Percentiles rank a stretch among this genome's conserved stretches.
These are phyloP conservation scores for Kluyveromyces dobzhanskii DNA, from an alignment of 805 yeast species.

Conservation along the genomic window DNA sequence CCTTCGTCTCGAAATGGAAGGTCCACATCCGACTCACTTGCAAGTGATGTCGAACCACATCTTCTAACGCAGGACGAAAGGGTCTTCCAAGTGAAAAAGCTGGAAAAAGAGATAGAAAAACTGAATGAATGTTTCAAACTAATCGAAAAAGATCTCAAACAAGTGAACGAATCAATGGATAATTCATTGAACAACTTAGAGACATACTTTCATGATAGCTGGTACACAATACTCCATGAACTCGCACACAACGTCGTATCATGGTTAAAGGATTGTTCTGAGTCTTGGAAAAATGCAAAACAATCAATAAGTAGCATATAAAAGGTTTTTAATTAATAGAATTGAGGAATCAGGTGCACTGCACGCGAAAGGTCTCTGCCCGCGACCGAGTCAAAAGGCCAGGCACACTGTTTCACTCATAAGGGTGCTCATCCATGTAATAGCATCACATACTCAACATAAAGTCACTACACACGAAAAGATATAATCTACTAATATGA, in stretches of 20 bases:
- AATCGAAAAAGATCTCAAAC: conserved; percentile 30
- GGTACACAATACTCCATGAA: conserved; percentile 24
- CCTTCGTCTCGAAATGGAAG: conserved; percentile 5
- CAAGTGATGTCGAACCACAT: conserved; percentile 24
- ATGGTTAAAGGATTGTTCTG: conserved; percentile 32
- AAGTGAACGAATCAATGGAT: conserved; percentile 29
- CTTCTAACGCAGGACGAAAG: conserved; percentile 30
- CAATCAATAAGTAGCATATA: conserved; percentile 8
- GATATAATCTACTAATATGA: too few relatives aligned
- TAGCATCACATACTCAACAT: too few relatives aligned
- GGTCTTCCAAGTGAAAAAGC: conserved; percentile 28
- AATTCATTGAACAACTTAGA: conserved; percentile 24
- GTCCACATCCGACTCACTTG: conserved; percentile 14
- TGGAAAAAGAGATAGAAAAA: conserved; percentile 31
- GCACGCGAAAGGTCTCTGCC: too few relatives aligned
- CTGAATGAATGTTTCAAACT: conserved; percentile 33
- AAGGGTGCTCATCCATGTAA: too few relatives aligned
- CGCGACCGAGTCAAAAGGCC: too few relatives aligned
- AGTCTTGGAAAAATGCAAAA: conserved; percentile 34
- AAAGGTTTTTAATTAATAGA: not conserved
- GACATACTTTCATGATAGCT: conserved; percentile 21
- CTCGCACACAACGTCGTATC: conserved; percentile 29
- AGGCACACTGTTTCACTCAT: too few relatives aligned
- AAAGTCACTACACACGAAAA: too few relatives aligned
- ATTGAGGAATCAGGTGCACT: too few relatives aligned